Evolutionary conservation across 768 basidiomycete genomes (phyloP), one percentile per base, ranked within the genome.

Genomic region (Hydnum rufescens): DNA sequence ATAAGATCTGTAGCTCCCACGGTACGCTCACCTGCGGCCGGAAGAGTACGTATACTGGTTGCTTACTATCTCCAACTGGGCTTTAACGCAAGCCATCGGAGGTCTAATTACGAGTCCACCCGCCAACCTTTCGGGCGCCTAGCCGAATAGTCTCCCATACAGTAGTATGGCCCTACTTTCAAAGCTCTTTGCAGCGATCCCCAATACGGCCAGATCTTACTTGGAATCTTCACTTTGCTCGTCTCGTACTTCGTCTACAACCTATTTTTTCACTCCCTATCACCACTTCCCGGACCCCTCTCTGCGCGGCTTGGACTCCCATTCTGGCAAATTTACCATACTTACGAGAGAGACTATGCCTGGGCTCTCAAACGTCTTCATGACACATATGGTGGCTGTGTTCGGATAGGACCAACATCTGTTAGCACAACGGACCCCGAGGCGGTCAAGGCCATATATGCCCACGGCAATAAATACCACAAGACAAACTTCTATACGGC

Each of bases 301-400:
- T 51, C 44, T 23, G 44, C 44, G 46, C 13, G 23, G 6, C 42
- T 53, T 28, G 44, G 43, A 30, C 30, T 29, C 4, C 53, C 53
- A 32, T 49, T 32, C 28, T 30, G 34, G 28, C 51, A 19, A 32
- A 18, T 51, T 16, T 53, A 26, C 5, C 28, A 18, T n/a, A 28
- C 44, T 28, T 13, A 8, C 16, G 26, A 8, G 8, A 13, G 26
- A 13, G 8, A 13, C 26, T 47, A 47, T 47, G 16, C 25, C 13
- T 47, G 44, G 44, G 26, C 8, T 1, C 25, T 47, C 13, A 13
- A 47, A 25, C 8, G 13, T 1, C 44, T 47, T 25, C 44, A 47
- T 26, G 25, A 47, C 13, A 47, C 13, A 28, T 47, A 47, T 47
- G 44, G 44, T 13, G 8, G 8, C 13, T 8, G 8, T 8, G 44